These are phyloP conservation scores for Suhomyces atakaporum DNA, from an alignment of 1,139 yeast genomes.

Conservation along the genomic window DNA sequence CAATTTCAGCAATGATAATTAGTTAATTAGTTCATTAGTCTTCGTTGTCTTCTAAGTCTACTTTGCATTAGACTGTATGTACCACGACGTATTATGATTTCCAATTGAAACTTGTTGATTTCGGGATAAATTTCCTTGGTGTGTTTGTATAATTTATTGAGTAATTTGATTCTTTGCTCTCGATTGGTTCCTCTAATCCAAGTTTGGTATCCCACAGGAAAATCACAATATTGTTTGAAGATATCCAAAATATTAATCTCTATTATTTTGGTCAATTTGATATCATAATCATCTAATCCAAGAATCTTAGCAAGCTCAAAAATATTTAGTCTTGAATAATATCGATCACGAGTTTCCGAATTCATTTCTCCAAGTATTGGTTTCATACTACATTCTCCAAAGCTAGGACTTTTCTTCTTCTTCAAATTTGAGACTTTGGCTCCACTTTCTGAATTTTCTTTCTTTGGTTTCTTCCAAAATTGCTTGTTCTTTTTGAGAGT, in stretches of 20 bases:
- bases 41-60: conserved; percentile 65
- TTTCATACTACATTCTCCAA: conserved; percentile 3
- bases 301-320: conserved; percentile 30
- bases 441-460: not conserved
- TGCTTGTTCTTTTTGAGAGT: conserved; percentile 1
- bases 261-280: conserved; percentile 30
- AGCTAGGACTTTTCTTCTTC: not conserved
- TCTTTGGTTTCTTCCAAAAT: conserved; percentile 2
- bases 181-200: conserved; percentile 78
- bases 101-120: conserved; percentile 51
- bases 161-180: conserved; percentile 48
- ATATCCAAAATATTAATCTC: conserved; percentile 63
- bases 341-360: conserved; percentile 15
- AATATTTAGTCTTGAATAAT: conserved; percentile 32
- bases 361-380: not conserved
- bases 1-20: too few relatives aligned
- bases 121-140: conserved; percentile 55
- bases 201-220: conserved; percentile 71
- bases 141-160: conserved; percentile 49
- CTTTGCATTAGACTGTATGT: conserved; percentile 83
- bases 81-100: conserved; percentile 74
- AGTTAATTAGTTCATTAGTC: conserved; percentile 21
- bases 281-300: conserved; percentile 25
- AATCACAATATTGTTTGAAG: conserved; percentile 58
- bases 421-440: too few relatives aligned